These are phyloP conservation scores for Talaromyces liani DNA, from an alignment of 495 filamentous ascomycete genomes.

Conservation along the genomic window DNA sequence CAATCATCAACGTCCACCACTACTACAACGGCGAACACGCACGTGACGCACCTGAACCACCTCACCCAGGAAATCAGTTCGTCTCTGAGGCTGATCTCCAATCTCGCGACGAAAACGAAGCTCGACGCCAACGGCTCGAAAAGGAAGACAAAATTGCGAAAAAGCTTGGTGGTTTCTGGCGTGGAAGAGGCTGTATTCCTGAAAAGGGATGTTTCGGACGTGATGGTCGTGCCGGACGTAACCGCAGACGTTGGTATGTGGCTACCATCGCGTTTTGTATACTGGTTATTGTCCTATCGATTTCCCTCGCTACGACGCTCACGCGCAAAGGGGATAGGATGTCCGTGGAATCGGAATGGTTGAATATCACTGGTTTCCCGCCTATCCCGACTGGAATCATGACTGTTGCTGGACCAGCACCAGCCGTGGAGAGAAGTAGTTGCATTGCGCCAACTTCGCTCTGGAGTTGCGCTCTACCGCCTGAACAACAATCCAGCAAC, in stretches of 20 bases:
- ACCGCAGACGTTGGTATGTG: constrained; percentile 54
- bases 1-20: neutral
- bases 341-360: constrained; percentile 51
- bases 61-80: constrained; percentile 9
- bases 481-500: constrained; percentile 57
- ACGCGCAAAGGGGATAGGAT: constrained; percentile 38
- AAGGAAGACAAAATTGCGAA: constrained; percentile 52
- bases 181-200: constrained; percentile 51
- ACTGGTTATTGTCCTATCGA: constrained; percentile 48
- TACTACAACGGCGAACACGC: constrained; percentile 10
- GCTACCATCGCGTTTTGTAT: constrained; percentile 46
- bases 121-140: constrained; percentile 49
- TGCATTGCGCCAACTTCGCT: constrained; percentile 63
- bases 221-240: constrained; percentile 54
- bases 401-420: constrained; percentile 62
- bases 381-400: constrained; percentile 76
- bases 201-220: constrained; percentile 54
- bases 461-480: constrained; percentile 80
- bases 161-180: constrained; percentile 52
- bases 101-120: constrained; percentile 33
- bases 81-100: neutral
- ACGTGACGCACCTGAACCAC: constrained; percentile 23
- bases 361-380: constrained; percentile 80
- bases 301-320: constrained; percentile 55
- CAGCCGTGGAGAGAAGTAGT: constrained; percentile 45